Evolutionary conservation across 139 green algal species (phyloP).

Genomic region (Chlorella vulgaris): DNA sequence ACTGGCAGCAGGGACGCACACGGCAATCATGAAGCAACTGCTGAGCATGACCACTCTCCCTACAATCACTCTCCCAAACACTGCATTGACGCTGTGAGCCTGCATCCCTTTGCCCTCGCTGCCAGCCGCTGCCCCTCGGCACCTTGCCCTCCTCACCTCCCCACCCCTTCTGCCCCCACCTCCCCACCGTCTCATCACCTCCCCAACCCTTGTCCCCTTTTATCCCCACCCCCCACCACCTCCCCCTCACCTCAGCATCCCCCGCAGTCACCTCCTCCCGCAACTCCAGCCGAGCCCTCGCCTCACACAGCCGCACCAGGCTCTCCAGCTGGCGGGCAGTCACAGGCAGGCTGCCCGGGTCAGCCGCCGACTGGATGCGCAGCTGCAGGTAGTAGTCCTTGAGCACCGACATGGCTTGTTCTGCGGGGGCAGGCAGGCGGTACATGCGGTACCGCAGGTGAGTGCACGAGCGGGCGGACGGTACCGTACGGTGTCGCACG

Average conservation of each 20-base stretch:
- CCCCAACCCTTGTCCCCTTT: neutral
- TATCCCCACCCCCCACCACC: too few relatives aligned
- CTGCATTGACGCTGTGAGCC: too few relatives aligned
- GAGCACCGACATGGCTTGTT: constrained; percentile 26
- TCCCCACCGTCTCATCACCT: neutral
- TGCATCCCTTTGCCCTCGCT: too few relatives aligned
- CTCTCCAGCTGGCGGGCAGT: constrained; percentile 89
- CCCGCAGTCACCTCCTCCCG: constrained; percentile 69
- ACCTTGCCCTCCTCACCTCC: too few relatives aligned
- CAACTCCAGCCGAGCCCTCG: constrained; percentile 84
- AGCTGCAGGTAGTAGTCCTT: constrained; percentile 49
- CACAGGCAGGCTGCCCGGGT: constrained; percentile 27
- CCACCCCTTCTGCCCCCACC: neutral
- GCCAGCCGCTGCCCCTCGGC: too few relatives aligned
- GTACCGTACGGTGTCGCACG: too few relatives aligned
- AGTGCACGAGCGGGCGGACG: too few relatives aligned
- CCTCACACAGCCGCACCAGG: constrained; percentile 90
- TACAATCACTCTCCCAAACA: too few relatives aligned
- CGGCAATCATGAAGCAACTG: too few relatives aligned
- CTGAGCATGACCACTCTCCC: too few relatives aligned
- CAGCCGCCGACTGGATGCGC: constrained; percentile 17
- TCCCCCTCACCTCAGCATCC: constrained; percentile 67
- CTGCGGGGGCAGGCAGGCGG: neutral
- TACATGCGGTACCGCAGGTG: too few relatives aligned
- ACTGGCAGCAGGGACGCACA: too few relatives aligned